These are phyloP conservation scores for Chaetomium strumarium DNA, from an alignment of 2,329 filamentous ascomycete species.

Conservation along the genomic window DNA sequence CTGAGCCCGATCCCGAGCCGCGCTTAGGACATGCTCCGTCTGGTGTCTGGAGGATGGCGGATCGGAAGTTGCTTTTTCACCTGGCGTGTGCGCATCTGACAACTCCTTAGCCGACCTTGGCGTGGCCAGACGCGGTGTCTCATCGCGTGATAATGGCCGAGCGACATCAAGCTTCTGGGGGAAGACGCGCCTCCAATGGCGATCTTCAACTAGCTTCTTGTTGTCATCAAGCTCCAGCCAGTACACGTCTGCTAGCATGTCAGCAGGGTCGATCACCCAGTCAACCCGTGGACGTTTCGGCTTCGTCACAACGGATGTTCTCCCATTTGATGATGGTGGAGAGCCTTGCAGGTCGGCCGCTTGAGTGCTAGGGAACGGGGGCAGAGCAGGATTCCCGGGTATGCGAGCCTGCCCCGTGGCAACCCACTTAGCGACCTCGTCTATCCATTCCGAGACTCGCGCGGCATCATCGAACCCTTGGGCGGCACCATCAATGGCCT, in stretches of 20 bases:
- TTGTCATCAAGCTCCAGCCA: constrained; percentile 84
- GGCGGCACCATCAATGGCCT: constrained; percentile 64
- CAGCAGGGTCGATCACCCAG: constrained; percentile 77
- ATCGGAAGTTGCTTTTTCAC: constrained; percentile 22
- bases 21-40: constrained; percentile 42
- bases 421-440: constrained; percentile 53
- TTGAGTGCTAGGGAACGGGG: constrained; percentile 43
- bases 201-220: constrained; percentile 75
- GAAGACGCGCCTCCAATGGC: constrained; percentile 68
- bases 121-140: constrained; percentile 12
- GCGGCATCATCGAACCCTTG: constrained; percentile 73
- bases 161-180: constrained; percentile 33
- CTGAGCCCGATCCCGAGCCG: constrained; percentile 53
- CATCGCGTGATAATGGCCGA: constrained; percentile 27
- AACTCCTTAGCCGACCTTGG: constrained; percentile 20
- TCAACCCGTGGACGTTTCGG: constrained; percentile 69
- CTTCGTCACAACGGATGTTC: constrained; percentile 45
- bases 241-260: constrained; percentile 82
- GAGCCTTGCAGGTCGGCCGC: constrained; percentile 37
- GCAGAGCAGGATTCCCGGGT: constrained; percentile 36
- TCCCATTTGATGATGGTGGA: constrained; percentile 37
- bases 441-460: constrained; percentile 70
- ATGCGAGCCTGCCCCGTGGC: constrained; percentile 30
- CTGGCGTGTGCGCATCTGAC: constrained; percentile 8
- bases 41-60: constrained; percentile 30